Conservation (phyloP, 106 monocot species). For the Ottelia alismoides region DNA sequence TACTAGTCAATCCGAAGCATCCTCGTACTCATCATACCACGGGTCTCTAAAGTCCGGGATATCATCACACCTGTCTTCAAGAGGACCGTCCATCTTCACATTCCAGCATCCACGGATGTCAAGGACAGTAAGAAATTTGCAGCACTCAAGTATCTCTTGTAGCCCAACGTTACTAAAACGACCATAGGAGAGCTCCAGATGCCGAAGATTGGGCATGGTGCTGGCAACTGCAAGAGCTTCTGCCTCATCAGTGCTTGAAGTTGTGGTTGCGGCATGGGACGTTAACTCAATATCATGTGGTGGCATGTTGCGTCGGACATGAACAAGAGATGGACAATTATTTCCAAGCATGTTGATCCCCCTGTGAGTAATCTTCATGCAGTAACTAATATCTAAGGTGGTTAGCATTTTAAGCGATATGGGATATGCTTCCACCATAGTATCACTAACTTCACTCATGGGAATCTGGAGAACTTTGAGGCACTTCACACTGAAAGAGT, state of each 20-base stretch:
- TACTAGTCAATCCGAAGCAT: too few relatives aligned
- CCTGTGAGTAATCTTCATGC: conserved; percentile 31
- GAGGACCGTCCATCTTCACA: conserved; percentile 23
- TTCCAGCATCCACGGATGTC: conserved; percentile 56
- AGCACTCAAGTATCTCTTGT: conserved; percentile 29
- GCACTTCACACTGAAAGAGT: neutral
- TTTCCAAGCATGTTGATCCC: conserved; percentile 33
- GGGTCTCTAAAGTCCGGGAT: conserved; percentile 29
- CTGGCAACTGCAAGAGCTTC: conserved; percentile 37
- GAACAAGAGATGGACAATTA: conserved; percentile 30
- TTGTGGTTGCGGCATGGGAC: too few relatives aligned
- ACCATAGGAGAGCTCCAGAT: conserved; percentile 47
- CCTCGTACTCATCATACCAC: conserved; percentile 11
- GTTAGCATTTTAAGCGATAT: conserved; percentile 14
- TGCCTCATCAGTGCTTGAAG: too few relatives aligned
- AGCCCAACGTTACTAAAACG: conserved; percentile 30
- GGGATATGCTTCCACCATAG: conserved; percentile 10
- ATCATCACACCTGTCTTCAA: conserved; percentile 21
- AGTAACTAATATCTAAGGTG: conserved; percentile 47
- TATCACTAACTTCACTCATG: conserved; percentile 36
- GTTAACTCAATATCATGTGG: conserved; percentile 7
- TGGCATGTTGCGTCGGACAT: conserved; percentile 38
- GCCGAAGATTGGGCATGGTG: conserved; percentile 29
- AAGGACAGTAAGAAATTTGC: conserved; percentile 18
- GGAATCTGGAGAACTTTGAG: conserved; percentile 44